Evolutionary conservation across 495 filamentous ascomycete genomes (phyloP), one percentile per base, ranked within the genome.

Genomic region (Baudoinia panamericana): DNA sequence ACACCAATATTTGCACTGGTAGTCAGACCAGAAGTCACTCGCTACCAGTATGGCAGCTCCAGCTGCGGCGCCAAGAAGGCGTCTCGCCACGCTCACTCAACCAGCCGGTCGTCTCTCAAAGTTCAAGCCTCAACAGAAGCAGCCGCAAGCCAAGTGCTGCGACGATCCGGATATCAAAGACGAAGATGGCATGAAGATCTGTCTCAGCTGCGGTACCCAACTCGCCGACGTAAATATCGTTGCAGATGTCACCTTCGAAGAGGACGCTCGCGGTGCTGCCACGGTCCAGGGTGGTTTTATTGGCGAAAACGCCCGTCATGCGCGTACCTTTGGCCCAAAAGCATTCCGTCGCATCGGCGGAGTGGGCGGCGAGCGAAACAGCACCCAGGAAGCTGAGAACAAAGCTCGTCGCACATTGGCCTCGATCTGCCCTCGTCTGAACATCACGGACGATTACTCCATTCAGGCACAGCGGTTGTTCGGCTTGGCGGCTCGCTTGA

Each of bases 281-380:
- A 71, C 87, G n/a, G 81, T 93, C 8, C 84, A 94, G 55, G 90
- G 90, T 49, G 82, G 73, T 35, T 87, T 76, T 63, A 72, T 97
- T 36, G 82, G 77, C 27, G 83, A 83, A 44, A 80, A 82, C 57
- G 82, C 92, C 54, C 71, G 71, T 22, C 70, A 76, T 62, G 75
- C 74, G 17, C 68, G 68, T 35, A 75, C 71, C 52, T 67, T 66
- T 48, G 78, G 76, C 10, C 59, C 67, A 1, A 67, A 67, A 8
- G 71, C 71, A 44, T 66, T 68, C 35, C 68, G 73, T 56, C 59
- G 71, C 52, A 58, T 69, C 43, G 64, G 69, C 24, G n/a, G n/a
- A n/a, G n/a, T n/a, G n/a, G 46, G 37, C 9, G 65, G 73, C 64
- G 73, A 87, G 35, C 64, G 71, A 36, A 79, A 82, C 23, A 22